Evolutionary conservation across 345 rosid genomes (phyloP), one percentile per base, ranked within the genome.

Genomic region (Eucalyptus paniculata): DNA sequence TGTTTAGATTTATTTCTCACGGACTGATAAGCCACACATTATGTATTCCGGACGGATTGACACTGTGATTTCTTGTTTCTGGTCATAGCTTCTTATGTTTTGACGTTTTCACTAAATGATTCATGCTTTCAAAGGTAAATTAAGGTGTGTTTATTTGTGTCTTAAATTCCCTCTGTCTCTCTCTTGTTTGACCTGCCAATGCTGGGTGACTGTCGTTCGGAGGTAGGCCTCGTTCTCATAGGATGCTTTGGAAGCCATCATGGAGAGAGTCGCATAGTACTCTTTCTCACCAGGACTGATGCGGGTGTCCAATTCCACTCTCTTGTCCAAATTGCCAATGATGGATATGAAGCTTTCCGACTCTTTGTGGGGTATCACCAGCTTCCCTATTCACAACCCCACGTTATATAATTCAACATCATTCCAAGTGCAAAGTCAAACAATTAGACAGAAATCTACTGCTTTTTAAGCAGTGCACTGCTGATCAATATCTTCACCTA

Each of bases 231-330:
- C 86, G 89, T 97, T 96, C 93, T 97, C 97, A 44, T 96, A 96
- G 12, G 95, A 91, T 54, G 93, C 89, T 92, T 96, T 97, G 17
- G 95, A 88, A 88, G 97, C 93, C 98, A 96, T 95, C 62, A 96
- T 88, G 32, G 96, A 91, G 47, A 97, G 93, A 44, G 92, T 90
- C 15, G 95, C 92, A 86, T 89, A 86, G 90, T 95, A 95, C 85
- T 80, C 89, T 45, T 91, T 91, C 86, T 94, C 94, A 51, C 93
- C 94, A 11, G 50, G 92, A 44, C 58, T 91, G 28, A 93, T 92
- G 47, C 89, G 92, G 34, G 60, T 69, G 89, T 95, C 97, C 89
- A 97, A 89, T 81, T 91, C 92, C 69, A 90, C 87, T 88, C 97
- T 92, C 88, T n/a, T 53, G 89, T 97, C 97, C 60, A 88, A 58